Base-by-base conservation (phyloP, 2,329 filamentous ascomycete genomes). In the Penicillium polonicum region DNA sequence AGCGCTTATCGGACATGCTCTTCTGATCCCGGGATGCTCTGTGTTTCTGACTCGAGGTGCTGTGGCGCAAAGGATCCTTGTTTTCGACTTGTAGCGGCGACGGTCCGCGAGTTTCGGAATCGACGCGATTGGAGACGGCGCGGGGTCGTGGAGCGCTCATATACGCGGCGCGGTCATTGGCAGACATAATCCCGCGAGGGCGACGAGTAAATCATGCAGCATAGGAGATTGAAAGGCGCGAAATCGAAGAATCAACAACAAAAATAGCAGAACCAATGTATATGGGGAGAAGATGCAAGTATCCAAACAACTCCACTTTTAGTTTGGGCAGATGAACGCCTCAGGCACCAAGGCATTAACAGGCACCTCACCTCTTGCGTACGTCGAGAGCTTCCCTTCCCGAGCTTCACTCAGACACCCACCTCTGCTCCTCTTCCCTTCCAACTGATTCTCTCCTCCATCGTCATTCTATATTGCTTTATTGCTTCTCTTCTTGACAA, bases 101-200 rank as follows among this genome's bases (percentile, higher is more conserved):
- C 55, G 64, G 62, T 59, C 60, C 67, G 63, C 67, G 60, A 57
- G 59, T 72, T 58, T 70, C 67, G 62, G 69, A 63, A 66, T 72
- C 70, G 64, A 72, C 72, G 71, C 73, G 75, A 72, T 67, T 70
- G 52, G 75, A 76, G 55, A 68, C 68, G 65, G 73, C 74, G 70
- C 75, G 74, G 70, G 74, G 71, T 68, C 73, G 70, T 63, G 70
- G 59, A 62, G 70, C 71, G 65, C 66, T 73, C 68, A 74, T 69
- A 62, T 76, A 70, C 62, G 66, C 72, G 62, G 70, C 64, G 62
- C 72, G 74, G 60, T 76, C 74, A 74, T 76, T 72, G 68, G 67
- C 60, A 69, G 73, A 72, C 69, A 75, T 74, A 56, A 64, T 70
- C 70, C 70, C 64, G 63, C 63, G 61, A 63, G 63, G 60, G 53